These are phyloP conservation scores for Monilinia laxa DNA, from an alignment of 2,329 filamentous ascomycete species.

Conservation along the genomic window DNA sequence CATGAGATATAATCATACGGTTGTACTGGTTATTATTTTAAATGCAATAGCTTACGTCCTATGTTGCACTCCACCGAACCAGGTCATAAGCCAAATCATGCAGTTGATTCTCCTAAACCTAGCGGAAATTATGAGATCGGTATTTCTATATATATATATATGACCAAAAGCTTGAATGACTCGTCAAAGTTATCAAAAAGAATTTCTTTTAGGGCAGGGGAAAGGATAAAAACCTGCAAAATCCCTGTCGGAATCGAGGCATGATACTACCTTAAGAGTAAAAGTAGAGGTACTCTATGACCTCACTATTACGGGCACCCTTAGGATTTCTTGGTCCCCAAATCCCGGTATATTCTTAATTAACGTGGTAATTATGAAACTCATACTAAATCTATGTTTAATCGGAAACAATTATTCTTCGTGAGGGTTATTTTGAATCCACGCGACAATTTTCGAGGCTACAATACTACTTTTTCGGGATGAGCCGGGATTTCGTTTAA, in stretches of 20 bases:
- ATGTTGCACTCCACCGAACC: no score
- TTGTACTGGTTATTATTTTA: not conserved
- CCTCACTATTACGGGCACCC: not conserved
- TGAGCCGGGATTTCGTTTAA: no score
- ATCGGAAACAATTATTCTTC: no score
- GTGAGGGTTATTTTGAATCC: no score
- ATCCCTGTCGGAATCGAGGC: not conserved
- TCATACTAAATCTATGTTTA: no score
- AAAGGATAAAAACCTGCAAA: not conserved
- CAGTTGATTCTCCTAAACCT: not conserved
- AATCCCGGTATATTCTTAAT: no score
- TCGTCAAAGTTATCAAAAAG: not conserved
- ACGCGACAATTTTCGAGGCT: no score
- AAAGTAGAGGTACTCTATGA: not conserved
- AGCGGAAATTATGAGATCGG: not conserved
- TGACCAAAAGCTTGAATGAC: not conserved
- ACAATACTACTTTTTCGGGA: no score
- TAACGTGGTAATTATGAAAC: no score
- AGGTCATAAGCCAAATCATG: no score
- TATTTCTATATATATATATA: not conserved
- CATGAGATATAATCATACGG: not conserved
- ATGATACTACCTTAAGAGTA: not conserved
- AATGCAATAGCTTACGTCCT: not conserved
- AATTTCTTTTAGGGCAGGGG: not conserved
- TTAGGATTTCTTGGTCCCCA: no score